Base-by-base conservation (phyloP, 352 stramenopile species). In the Phytophthora lateralis region DNA sequence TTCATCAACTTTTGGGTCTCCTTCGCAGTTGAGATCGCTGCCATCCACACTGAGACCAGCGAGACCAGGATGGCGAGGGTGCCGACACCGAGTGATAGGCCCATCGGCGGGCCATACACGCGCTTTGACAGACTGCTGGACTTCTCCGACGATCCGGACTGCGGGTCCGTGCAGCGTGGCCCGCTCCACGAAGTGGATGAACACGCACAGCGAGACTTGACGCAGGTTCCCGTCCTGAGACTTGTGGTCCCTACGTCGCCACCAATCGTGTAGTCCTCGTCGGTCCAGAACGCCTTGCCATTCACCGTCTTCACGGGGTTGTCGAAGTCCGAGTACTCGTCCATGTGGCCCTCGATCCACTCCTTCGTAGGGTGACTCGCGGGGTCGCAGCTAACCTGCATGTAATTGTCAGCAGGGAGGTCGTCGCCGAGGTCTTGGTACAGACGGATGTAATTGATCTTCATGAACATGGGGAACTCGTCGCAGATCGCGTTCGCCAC, bases 391-490 rank as follows among this genome's bases (percentile, higher is more conserved):
- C 72, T 76, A 1, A 89, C n/a, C 21, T 73, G 58, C 75, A 91
- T 89, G 54, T 69, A 68, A 55, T 62, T 82, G 56, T 87, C 76
- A 11, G 46, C 51, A 4, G 80, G 37, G 3, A 70, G 55, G 26
- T 85, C 76, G n/a, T 66, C 50, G 6, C 59, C 69, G 4, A 69
- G 17, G 64, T 88, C 78, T 49, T 90, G 80, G 51, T 90, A 90
- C 43, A 89, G 17, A 0, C 82, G 73, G 8, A 90, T 86, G 72
- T 90, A 90, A 62, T 88, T 78, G 41, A 90, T 65, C 73, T 87
- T 85, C 68, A 91, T 76, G 76, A 80, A 88, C 75, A 91, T 88
- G 5, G 82, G 82, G 66, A 86, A 89, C 50, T 67, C 66, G 56
- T 89, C 76, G 48, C 82, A 91, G 49, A 93, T n/a, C n/a, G n/a